Evolutionary conservation across 2,329 filamentous ascomycete species (phyloP), one percentile per base, ranked within the genome.

Genomic region (Epichloe brachyelytri): DNA sequence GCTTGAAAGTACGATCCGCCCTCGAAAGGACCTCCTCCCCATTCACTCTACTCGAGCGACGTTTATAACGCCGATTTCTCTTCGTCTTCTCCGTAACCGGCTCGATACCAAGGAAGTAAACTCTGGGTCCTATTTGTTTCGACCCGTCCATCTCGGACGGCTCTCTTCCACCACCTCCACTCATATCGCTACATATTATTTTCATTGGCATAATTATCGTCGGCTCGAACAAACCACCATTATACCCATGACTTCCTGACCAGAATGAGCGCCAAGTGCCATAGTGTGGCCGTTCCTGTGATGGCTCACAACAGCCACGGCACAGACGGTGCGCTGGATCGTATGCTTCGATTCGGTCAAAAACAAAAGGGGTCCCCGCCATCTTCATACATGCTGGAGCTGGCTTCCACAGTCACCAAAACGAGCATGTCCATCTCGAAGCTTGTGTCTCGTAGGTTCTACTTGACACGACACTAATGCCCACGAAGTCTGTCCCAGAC

Each of bases 351-450:
- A 43, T 59, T 65, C 20, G 60, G 57, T 5, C 67, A 68, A 15
- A 65, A 58, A 50, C 55, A 61, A 37, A 66, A 48, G 61, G 58
- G 43, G 55, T 81, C 10, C 81, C 81, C 52, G 89, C 88, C 53
- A 91, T 98, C 49, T 97, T 95, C 66, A 84, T 98, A 43, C 93
- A 98, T 67, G 93, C 91, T 38, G 93, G 93, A 36, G 93, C 93
- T 15, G 93, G 93, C 4, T 98, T 88, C 61, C 93, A 98, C 66
- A 96, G 89, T 63, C 73, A 79, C 22, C 79, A 86, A 54, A 97
- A 97, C 63, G 90, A 98, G 65, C 74, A 77, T 51, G 75, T 86
- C 38, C 93, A 98, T 63, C 77, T 98, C 10, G 76, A 83, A 61
- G 89, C 89, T 41, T 97, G 93, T 67, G 84, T 85, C 62, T 84